phyloP scores from a whole-genome alignment of 352 stramenopile genomes.

The Globisporangium camurandrum region DNA sequence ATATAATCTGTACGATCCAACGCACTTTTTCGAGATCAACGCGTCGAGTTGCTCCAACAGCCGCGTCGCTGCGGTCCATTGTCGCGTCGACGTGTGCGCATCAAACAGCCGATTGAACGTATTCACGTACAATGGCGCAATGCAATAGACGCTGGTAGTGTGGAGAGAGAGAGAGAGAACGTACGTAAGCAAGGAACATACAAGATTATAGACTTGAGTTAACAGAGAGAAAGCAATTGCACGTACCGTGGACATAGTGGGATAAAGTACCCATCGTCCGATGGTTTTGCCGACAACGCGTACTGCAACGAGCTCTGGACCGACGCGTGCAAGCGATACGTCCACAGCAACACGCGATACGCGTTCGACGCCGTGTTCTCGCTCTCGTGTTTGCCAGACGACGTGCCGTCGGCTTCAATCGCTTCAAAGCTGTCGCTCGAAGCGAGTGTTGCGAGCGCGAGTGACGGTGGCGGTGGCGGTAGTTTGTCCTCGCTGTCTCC shows the following conservation, averaged over 20 bases:
- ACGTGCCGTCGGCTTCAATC: constrained; percentile 42
- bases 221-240: no score
- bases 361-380: constrained; percentile 65
- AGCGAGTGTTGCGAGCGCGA: no score
- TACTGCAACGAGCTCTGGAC: constrained; percentile 70
- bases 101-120: constrained; percentile 71
- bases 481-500: constrained; percentile 25
- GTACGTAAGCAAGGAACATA: no score
- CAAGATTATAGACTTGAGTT: no score
- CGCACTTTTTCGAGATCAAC: constrained; percentile 56
- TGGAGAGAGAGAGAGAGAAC: no score
- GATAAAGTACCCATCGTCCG: constrained; percentile 76
- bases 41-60: constrained; percentile 60
- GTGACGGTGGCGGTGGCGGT: constrained; percentile 10
- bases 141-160: constrained; percentile 71
- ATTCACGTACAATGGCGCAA: constrained; percentile 71
- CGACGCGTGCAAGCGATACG: constrained; percentile 65
- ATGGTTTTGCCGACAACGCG: constrained; percentile 69
- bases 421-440: constrained; percentile 57
- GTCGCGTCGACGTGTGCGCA: constrained; percentile 39
- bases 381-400: constrained; percentile 68
- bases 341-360: constrained; percentile 73
- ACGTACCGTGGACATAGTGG: constrained; percentile 62
- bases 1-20: no score
- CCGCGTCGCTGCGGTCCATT: constrained; percentile 71